Conservation (phyloP, 257 asterid species). For the Orobanche coerulescens region DNA sequence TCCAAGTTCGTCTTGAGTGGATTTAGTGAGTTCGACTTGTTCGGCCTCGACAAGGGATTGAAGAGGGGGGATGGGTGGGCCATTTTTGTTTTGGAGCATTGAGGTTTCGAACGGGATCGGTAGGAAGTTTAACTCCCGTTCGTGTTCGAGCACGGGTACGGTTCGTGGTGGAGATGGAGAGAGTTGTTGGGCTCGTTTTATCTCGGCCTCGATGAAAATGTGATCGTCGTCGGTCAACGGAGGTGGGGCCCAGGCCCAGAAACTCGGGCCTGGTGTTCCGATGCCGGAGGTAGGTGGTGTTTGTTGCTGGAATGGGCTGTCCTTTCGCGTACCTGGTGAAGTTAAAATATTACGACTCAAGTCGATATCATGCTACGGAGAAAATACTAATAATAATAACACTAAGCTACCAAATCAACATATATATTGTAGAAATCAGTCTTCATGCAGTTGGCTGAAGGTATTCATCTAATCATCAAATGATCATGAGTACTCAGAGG, state of each 20-base stretch:
- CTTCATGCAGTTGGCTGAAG: no score
- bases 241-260: constrained; percentile 96
- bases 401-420: no score
- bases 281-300: constrained; percentile 26
- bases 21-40: constrained; percentile 27
- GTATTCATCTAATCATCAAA: no score
- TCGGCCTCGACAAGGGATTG: constrained; percentile 56
- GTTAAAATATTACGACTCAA: constrained; percentile 18
- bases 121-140: constrained; percentile 41
- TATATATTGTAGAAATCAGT: no score
- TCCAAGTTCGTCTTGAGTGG: constrained; percentile 36
- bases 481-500: no score
- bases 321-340: constrained; percentile 39
- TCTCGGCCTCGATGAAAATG: constrained; percentile 16
- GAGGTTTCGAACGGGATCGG: constrained; percentile 70
- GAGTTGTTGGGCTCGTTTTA: constrained; percentile 32
- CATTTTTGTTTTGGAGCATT: constrained; percentile 28
- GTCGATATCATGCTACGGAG: not conserved
- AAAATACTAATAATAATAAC: not conserved
- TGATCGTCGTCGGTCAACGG: constrained; percentile 36
- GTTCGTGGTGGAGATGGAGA: constrained; percentile 33
- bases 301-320: constrained; percentile 27
- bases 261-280: constrained; percentile 85
- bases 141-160: constrained; percentile 63
- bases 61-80: constrained; percentile 58